These are phyloP conservation scores for Jaapia argillacea DNA, from an alignment of 768 basidiomycete species.

Conservation along the genomic window DNA sequence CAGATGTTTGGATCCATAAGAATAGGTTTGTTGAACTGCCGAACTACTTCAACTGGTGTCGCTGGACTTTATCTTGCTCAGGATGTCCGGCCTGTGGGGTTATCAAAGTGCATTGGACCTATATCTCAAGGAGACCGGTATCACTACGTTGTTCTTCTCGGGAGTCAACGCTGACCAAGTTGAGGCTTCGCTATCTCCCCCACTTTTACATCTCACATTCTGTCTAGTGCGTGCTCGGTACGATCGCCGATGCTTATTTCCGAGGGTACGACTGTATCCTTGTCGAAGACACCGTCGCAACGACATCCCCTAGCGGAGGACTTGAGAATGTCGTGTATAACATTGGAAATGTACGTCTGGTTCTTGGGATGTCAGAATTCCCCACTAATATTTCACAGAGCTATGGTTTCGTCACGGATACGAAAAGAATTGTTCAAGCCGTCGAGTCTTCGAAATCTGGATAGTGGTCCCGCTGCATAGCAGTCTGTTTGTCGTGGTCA, in stretches of 20 bases:
- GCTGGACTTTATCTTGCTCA: constrained; percentile 11
- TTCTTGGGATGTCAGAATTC: not conserved
- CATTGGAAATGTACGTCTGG: constrained; percentile 34
- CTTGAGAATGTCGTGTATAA: constrained; percentile 52
- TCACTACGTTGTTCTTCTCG: constrained; percentile 50
- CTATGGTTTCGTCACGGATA: constrained; percentile 42
- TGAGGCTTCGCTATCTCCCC: not conserved
- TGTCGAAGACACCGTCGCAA: constrained; percentile 49
- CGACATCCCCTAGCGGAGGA: constrained; percentile 47
- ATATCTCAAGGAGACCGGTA: constrained; percentile 52
- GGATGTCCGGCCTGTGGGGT: constrained; percentile 62
- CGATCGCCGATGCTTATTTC: constrained; percentile 53
- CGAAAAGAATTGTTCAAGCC: constrained; percentile 18
- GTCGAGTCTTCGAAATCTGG: too few relatives aligned
- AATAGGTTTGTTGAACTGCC: constrained; percentile 40
- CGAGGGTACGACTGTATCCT: constrained; percentile 55
- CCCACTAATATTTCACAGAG: constrained; percentile 18
- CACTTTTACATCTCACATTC: not conserved
- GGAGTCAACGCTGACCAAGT: constrained; percentile 67
- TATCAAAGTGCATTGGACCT: constrained; percentile 52
- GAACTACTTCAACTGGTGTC: not conserved
- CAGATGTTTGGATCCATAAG: constrained; percentile 67
- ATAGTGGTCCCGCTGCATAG: too few relatives aligned
- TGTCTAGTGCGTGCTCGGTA: constrained; percentile 51
- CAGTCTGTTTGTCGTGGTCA: too few relatives aligned